phyloP scores from a whole-genome alignment of 257 asterid species.

The Forsythia viridissima region DNA sequence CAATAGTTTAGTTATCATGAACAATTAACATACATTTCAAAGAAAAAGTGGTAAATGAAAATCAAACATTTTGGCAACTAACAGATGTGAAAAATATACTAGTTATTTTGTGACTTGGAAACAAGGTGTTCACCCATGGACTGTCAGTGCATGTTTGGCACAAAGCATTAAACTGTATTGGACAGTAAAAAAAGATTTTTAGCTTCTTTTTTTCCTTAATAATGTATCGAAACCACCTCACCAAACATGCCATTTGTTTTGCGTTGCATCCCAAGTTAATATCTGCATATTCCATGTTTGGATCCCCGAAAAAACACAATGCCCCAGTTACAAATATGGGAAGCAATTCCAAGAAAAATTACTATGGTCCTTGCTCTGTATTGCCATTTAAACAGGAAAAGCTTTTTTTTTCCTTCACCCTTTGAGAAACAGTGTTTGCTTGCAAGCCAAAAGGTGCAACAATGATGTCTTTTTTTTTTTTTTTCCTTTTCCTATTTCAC shows the following conservation, averaged over 20 bases:
- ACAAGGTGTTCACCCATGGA: background rate
- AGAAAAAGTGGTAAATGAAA: background rate
- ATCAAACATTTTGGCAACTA: too few relatives aligned
- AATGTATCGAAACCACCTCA: background rate
- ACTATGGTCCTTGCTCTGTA: background rate
- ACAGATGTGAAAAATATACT: background rate
- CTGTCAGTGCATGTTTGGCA: background rate
- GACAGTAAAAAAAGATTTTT: background rate
- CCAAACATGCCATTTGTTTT: background rate
- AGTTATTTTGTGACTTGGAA: background rate
- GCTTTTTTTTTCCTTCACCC: background rate
- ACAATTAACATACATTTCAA: background rate
- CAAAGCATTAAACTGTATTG: background rate
- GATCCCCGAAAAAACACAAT: background rate
- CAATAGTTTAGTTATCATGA: slow-evolving; percentile 18
- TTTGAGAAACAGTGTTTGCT: background rate
- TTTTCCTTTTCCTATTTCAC: background rate
- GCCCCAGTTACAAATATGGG: background rate
- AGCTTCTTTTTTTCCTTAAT: background rate
- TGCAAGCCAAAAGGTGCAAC: background rate
- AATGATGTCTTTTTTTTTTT: background rate
- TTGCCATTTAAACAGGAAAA: background rate
- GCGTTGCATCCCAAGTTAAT: background rate
- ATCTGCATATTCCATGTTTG: background rate
- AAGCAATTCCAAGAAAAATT: background rate